These are phyloP conservation scores for Penicillium roqueforti DNA, from an alignment of 495 filamentous ascomycete species.

Conservation along the genomic window DNA sequence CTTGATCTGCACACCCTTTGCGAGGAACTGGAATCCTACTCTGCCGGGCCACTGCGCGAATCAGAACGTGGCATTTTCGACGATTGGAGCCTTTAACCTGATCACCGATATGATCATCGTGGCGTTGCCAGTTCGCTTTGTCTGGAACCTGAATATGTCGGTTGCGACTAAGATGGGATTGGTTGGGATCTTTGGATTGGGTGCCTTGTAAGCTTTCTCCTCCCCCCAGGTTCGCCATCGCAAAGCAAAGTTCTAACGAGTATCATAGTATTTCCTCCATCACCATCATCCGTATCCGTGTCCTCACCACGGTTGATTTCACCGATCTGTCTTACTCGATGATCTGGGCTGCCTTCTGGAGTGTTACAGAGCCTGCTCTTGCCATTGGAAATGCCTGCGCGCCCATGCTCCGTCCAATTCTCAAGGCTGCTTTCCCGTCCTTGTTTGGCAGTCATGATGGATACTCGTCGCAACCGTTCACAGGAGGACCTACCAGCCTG, in stretches of 20 bases:
- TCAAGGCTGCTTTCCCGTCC: constrained; percentile 14
- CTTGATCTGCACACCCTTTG: constrained; percentile 33
- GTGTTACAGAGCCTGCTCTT: constrained; percentile 22
- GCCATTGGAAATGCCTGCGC: constrained; percentile 20
- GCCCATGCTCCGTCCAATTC: constrained; percentile 24
- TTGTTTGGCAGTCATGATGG: constrained; percentile 12
- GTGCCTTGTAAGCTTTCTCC: constrained; percentile 12
- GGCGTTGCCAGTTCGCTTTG: constrained; percentile 37
- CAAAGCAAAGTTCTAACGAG: background rate
- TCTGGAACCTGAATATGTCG: constrained; percentile 34
- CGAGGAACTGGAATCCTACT: constrained; percentile 17
- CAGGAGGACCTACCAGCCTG: background rate
- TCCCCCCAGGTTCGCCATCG: background rate
- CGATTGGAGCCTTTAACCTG: constrained; percentile 32
- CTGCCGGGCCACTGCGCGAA: constrained; percentile 18
- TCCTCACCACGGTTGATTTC: constrained; percentile 22
- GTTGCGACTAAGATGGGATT: constrained; percentile 19
- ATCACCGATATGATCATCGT: constrained; percentile 42
- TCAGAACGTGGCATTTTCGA: constrained; percentile 22
- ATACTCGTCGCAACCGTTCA: constrained; percentile 12
- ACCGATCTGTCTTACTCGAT: constrained; percentile 20
- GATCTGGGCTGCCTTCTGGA: constrained; percentile 29
- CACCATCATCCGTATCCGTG: constrained; percentile 22
- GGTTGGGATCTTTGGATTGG: constrained; percentile 19
- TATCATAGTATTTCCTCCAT: constrained; percentile 22